Base-by-base conservation (phyloP, 306 rosid species). In the Clitoria ternatea region DNA sequence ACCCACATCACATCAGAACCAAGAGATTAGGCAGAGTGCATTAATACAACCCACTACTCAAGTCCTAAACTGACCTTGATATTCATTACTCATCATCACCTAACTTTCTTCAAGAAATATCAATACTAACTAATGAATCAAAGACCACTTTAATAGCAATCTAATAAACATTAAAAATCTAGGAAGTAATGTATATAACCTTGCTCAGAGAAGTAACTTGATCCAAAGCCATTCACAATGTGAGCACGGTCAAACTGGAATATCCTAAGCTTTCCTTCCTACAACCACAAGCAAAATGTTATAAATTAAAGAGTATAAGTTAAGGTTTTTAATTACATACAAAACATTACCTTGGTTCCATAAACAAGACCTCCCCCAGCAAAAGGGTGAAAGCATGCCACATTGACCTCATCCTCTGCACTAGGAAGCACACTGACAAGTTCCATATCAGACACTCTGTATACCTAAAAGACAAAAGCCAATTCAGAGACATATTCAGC, bases 401-500 rank as follows among this genome's bases (percentile, higher is more conserved):
- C 97, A 44, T 95, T 95, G 73, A 95, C 99, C 86, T 91, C 99
- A 72, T 95, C 99, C 77, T 95, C 99, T 3, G 96, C 88, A 83
- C 99, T 91, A 27, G 99, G 97, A 76, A 95, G 99, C 69, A 91
- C 95, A 78, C 92, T 87, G 72, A 91, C 99, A 74, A 95, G 97
- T 74, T 95, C 96, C 99, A 91, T 91, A 83, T 95, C 92, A 6
- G 97, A 95, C 66, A 91, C 97, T 79, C 96, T 89, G 74, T 91
- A 95, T 50, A 95, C 90, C 99, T 95, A 86, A 62, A 72, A 57
- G 57, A 52, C 65, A 77, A 79, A n/a, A 55, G 72, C n/a, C 66
- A 54, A 74, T 40, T 66, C 13, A 7, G 13, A 72, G 68, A 75
- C 48, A 27, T 4, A 35, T 61, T 72, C 27, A 78, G 61, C 69